Conservation (phyloP, 768 basidiomycete species). For the Naganishia antarctica region DNA sequence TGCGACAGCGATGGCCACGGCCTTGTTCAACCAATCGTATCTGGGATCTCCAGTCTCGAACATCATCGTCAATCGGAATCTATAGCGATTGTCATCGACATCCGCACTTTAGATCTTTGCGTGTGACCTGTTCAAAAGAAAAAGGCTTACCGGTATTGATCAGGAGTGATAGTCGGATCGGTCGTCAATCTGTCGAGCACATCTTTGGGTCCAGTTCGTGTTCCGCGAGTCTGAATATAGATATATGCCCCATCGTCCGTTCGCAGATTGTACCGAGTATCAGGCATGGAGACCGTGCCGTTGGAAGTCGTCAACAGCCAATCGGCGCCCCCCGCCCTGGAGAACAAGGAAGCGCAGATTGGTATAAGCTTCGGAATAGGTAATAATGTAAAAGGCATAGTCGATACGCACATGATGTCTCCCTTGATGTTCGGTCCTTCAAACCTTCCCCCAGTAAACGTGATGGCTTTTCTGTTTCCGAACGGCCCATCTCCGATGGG, state of each 20-base stretch:
- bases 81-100: neutral
- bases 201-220: constrained; percentile 35
- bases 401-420: constrained; percentile 25
- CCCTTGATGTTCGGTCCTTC: constrained; percentile 35
- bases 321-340: constrained; percentile 35
- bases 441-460: constrained; percentile 37
- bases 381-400: neutral
- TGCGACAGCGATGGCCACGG: constrained; percentile 33
- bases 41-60: constrained; percentile 38
- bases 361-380: neutral
- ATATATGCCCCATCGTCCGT: constrained; percentile 39
- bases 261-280: constrained; percentile 38
- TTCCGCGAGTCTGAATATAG: constrained; percentile 39
- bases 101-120: neutral
- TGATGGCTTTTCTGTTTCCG: constrained; percentile 35
- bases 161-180: constrained; percentile 30
- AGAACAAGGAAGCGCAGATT: neutral
- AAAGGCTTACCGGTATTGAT: constrained; percentile 26
- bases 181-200: constrained; percentile 36
- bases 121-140: too few species aligned
- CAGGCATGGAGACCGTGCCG: constrained; percentile 32
- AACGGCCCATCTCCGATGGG: constrained; percentile 35
- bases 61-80: constrained; percentile 34
- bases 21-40: constrained; percentile 38
- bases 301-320: constrained; percentile 34